Conservation (phyloP, 352 stramenopile genomes). For the Globisporangium carolinianum region DNA sequence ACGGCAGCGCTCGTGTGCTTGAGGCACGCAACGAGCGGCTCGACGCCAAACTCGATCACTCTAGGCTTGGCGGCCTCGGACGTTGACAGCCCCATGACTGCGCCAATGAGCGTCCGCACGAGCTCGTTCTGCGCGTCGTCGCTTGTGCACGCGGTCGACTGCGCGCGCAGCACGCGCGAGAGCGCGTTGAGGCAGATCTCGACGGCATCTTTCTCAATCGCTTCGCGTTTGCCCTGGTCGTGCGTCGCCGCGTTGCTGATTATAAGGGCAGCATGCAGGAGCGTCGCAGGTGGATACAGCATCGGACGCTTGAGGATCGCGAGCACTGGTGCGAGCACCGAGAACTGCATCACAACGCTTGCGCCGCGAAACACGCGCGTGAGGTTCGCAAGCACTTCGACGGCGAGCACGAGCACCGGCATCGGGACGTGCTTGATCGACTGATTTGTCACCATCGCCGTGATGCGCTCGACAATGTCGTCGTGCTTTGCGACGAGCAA, state of each 20-base stretch:
- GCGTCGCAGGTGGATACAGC: slow-evolving; percentile 32
- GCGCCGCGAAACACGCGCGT: slow-evolving; percentile 52
- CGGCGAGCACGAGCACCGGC: slow-evolving; percentile 23
- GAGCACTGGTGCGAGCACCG: slow-evolving; percentile 39
- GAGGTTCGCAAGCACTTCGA: slow-evolving; percentile 46
- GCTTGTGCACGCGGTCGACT: slow-evolving; percentile 27
- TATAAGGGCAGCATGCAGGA: slow-evolving; percentile 33
- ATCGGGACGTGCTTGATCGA: slow-evolving; percentile 35
- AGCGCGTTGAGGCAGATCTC: slow-evolving; percentile 49
- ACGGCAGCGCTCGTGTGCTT: slow-evolving; percentile 30
- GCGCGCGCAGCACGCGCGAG: slow-evolving; percentile 40
- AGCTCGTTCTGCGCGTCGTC: slow-evolving; percentile 43
- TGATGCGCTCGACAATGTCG: slow-evolving; percentile 33
- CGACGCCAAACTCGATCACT: slow-evolving; percentile 64
- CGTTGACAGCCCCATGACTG: slow-evolving; percentile 65
- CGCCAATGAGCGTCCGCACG: slow-evolving; percentile 37
- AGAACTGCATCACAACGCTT: slow-evolving; percentile 27
- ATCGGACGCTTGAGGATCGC: slow-evolving; percentile 47
- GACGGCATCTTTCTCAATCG: slow-evolving; percentile 38
- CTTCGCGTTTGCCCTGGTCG: slow-evolving; percentile 45
- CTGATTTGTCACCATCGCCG: slow-evolving; percentile 34
- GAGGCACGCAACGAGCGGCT: slow-evolving; percentile 52
- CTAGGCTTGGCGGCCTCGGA: slow-evolving; percentile 59
- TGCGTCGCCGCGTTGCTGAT: slow-evolving; percentile 47
- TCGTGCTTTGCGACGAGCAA: slow-evolving; percentile 30